Evolutionary conservation across 768 basidiomycete genomes (phyloP), one percentile per base, ranked within the genome.

Genomic region (Agaricus blazei): DNA sequence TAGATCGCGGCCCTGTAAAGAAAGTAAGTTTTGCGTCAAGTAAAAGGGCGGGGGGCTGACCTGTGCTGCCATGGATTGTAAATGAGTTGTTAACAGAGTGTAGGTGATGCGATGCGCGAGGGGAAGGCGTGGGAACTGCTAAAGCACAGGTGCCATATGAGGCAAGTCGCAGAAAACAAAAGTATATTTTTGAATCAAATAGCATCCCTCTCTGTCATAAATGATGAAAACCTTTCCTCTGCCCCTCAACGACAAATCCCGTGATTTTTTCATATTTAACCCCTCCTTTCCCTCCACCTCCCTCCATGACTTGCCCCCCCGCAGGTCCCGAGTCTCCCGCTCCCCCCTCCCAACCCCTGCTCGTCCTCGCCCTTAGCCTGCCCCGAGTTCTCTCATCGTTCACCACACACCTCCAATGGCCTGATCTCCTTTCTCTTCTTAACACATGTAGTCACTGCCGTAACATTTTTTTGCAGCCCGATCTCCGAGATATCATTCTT

Each of bases 401-500:
- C 15, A 53, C 76, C 14, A 55, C 52, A 5, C 65, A 66, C 41
- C 52, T 76, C 37, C 65, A 70, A 59, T 81, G 78, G 78, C 41
- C 60, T 4, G 71, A 75, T 41, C 63, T 68, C 29, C 65, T 71
- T 48, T 60, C 72, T n/a, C 63, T 80, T n/a, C 63, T 75, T 42
- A 64, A 65, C 58, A 70, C 74, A 15, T 78, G 72, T 57, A 67
- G 63, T 9, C 54, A 65, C 12, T 61, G 64, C 34, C 66, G 69
- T 48, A 47, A 62, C 34, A 54, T 75, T 8, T 72, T 78, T 47
- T 59, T 58, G 3, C 61, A 61, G 28, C 54, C 62, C 0, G 52
- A 57, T 11, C 59, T 74, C 47, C 65, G 70, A 50, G 71, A 77
- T 63, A 63, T 70, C 46, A 66, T 81, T 27, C 71, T 81, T 12